Evolutionary conservation across 768 basidiomycete genomes (phyloP), one percentile per base, ranked within the genome.

Genomic region (Mrakia gelida): DNA sequence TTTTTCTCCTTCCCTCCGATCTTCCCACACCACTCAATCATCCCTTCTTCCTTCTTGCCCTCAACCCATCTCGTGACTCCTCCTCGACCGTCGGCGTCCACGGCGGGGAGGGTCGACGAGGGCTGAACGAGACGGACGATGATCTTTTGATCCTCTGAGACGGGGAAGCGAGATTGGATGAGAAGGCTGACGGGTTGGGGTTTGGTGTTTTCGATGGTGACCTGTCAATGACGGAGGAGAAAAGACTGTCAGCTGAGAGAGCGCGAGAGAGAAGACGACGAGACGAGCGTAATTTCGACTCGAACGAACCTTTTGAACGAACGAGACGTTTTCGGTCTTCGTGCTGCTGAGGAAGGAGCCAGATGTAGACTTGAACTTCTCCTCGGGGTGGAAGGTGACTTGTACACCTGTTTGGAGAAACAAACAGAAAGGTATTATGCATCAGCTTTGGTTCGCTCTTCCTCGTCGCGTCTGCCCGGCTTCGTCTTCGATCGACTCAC

Each of bases 321-420:
- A 75, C 8, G 62, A 75, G 28, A 63, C 74, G n/a, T 43, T 49
- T 63, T 75, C 74, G 28, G 74, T 75, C 43, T 75, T 63, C n/a
- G 28, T 65, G 7, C 41, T 38, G 38, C 38, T 38, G 16, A 75
- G 26, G 30, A 75, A n/a, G 28, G 49, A 62, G 32, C 74, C 74
- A 9, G 21, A 26, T 15, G 41, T 65, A 43, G 18, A 52, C 62
- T 75, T 75, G 62, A 45, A 62, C 45, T 49, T 62, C 11, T 63
- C 21, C 62, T 75, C 74, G 7, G 38, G 38, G 9, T 62, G 62
- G 30, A 62, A 75, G 23, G 61, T 65, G 28, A 75, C 45, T n/a
- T 63, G 62, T 18, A 75, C 62, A 16, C 3, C 70, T 71, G 28
- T 10, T 5, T 10, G 6, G 26, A 21, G 38, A 41, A 41, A 34